Evolutionary conservation across 257 asterid genomes (phyloP).

Genomic region (Nicotiana otophora): DNA sequence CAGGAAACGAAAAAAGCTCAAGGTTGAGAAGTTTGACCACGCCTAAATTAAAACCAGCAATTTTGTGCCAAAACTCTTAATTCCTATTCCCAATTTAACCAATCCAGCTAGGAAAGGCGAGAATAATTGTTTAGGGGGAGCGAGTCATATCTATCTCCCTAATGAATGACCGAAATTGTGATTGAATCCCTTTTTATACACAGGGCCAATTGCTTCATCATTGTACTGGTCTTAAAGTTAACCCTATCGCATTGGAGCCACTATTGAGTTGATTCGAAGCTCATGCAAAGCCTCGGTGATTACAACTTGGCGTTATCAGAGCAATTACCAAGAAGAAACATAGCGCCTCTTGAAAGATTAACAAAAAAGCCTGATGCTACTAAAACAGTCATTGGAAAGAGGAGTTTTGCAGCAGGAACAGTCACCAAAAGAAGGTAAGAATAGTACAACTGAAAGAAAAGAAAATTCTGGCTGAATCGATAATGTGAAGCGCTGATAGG

Average conservation of each 20-base stretch:
- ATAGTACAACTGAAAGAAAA: not conserved
- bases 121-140: not conserved
- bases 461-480: not conserved
- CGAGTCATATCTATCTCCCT: not conserved
- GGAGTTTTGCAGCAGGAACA: not conserved
- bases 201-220: not conserved
- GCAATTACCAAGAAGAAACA: not conserved
- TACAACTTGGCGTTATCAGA: not conserved
- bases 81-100: not conserved
- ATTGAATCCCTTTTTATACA: not conserved
- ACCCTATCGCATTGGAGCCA: not conserved
- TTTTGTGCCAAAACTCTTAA: not conserved
- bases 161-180: not conserved
- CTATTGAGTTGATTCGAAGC: not conserved
- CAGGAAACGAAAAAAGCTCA: not conserved
- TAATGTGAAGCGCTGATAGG: not conserved
- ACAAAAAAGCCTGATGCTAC: not conserved
- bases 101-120: not conserved
- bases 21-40: not conserved
- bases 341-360: not conserved
- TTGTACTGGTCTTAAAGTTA: not conserved
- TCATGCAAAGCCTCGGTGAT: not conserved
- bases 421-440: not conserved
- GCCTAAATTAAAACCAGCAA: not conserved
- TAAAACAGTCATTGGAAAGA: not conserved